Evolutionary conservation across 2,329 filamentous ascomycete genomes (phyloP).

Genomic region (Botryotinia narcissicola): DNA sequence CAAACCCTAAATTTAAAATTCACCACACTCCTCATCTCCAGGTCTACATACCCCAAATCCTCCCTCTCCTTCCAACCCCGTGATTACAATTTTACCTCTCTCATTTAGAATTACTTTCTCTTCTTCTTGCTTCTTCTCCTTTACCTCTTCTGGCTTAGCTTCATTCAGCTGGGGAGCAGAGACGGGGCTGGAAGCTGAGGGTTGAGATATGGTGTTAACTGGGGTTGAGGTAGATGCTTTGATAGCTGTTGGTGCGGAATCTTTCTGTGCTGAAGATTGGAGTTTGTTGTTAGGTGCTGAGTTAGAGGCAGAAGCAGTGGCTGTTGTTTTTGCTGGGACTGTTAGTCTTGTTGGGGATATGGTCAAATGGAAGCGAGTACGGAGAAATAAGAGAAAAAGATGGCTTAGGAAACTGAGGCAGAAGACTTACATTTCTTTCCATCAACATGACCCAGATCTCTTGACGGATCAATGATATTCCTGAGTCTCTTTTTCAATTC

Average conservation of each 20-base stretch:
- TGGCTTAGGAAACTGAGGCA: background rate
- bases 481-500: conserved; percentile 49
- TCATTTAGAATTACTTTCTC: conserved; percentile 5
- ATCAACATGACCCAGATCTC: conserved; percentile 81
- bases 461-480: conserved; percentile 74
- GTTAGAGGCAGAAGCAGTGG: background rate
- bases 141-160: background rate
- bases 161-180: background rate
- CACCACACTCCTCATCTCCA: conserved; percentile 17
- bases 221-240: background rate
- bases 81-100: conserved; percentile 24
- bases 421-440: conserved; percentile 39
- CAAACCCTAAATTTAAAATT: background rate
- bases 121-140: background rate
- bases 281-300: background rate
- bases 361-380: background rate
- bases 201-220: background rate
- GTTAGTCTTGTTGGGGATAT: background rate
- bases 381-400: background rate
- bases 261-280: background rate
- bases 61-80: conserved; percentile 1
- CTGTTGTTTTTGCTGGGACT: background rate
- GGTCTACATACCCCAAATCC: conserved; percentile 16
- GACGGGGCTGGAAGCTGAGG: background rate
- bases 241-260: background rate